Base-by-base conservation (phyloP, 768 basidiomycete species). In the Suillus subluteus region DNA sequence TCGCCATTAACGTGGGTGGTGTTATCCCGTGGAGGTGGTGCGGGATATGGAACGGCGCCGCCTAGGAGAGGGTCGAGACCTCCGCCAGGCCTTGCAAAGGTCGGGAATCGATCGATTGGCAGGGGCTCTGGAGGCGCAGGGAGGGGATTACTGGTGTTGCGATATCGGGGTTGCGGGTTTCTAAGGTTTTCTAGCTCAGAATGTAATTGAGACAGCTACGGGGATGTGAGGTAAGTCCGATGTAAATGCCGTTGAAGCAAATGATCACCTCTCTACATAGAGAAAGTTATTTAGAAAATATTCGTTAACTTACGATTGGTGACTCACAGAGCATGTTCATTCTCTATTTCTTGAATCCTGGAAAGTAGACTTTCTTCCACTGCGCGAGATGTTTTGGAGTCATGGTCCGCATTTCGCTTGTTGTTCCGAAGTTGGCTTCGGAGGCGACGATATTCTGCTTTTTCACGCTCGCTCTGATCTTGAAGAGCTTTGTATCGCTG, bases 111-210 rank as follows among this genome's bases (percentile, higher is more conserved):
- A 32, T 84, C 82, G 12, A 82, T 74, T 11, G 83, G 79, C 8
- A 87, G 73, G 3, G 85, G 87, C 64, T 84, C 81, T 15, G 87
- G 87, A n/a, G 87, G 87, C 50, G 78, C 74, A 30, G 87, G 87
- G 23, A 88, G 80, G 5, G 87, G 87, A 70, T 87, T 87, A 44
- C 74, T 72, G 61, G 72, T 71, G 66, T 79, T 75, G 61, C 70
- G 77, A 69, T 70, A 76, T 52, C 71, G 74, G 6, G 72, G 70
- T 46, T 76, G 70, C 55, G 75, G 73, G 13, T 74, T 67, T 18
- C 77, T 78, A 65, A 82, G 78, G 26, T 76, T 73, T 66, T 80
- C 75, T 8, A 83, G 71, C 67, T 82, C 74, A 38, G 76, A 68
- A 66, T 81, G 76, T n/a, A 77, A 71, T 56, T 68, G 72, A 69